Conservation (phyloP, 2,329 filamentous ascomycete species). For the Diaporthe velutina region DNA sequence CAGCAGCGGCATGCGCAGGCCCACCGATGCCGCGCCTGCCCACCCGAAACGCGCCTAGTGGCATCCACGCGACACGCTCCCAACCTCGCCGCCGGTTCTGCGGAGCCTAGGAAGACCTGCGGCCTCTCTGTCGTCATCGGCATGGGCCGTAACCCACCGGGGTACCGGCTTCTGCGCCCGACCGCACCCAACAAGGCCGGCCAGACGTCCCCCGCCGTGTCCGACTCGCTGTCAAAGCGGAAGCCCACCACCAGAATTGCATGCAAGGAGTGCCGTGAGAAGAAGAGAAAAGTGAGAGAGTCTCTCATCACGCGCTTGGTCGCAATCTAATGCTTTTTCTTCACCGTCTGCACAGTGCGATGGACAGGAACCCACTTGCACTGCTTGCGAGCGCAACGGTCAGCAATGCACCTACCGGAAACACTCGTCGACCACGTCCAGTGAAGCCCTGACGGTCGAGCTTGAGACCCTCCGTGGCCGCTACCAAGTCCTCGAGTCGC, state of each 20-base stretch:
- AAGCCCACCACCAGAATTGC: not conserved
- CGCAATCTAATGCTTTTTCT: not conserved
- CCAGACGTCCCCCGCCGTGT: not conserved
- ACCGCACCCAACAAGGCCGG: not conserved
- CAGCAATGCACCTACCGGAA: not conserved
- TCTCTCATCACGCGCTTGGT: not conserved
- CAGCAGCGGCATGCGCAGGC: not conserved
- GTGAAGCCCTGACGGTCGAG: not conserved
- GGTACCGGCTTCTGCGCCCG: conserved; percentile 1
- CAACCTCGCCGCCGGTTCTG: too few species aligned
- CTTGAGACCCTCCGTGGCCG: not conserved
- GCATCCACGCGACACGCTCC: too few species aligned
- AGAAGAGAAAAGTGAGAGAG: not conserved
- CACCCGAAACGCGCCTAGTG: too few species aligned
- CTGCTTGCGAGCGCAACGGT: not conserved
- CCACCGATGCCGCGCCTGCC: too few species aligned
- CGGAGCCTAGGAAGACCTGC: not conserved
- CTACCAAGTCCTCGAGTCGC: not conserved
- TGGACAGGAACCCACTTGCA: not conserved
- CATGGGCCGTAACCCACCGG: not conserved
- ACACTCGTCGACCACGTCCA: not conserved
- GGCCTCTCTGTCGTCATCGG: not conserved
- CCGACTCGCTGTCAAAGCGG: not conserved
- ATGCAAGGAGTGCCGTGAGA: conserved; percentile 1
- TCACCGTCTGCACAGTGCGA: not conserved